phyloP scores from a whole-genome alignment of 441 rosid species.

The Viola pubescens region DNA sequence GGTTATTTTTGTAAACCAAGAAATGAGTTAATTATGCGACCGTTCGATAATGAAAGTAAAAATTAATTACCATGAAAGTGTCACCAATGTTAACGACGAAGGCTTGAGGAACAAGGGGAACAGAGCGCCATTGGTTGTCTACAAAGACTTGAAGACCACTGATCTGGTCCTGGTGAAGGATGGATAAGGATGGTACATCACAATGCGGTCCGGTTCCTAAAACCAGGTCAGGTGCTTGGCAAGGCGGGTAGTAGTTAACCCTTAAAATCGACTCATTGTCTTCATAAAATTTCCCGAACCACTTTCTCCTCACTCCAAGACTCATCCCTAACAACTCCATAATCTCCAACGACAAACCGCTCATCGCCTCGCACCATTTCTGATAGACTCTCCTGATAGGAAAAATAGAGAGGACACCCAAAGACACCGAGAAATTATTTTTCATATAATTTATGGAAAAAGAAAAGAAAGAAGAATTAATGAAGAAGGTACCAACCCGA shows the following conservation, averaged over 20 bases:
- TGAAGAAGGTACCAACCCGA: slow-evolving; percentile 27
- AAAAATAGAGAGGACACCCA: background rate
- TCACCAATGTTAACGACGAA: slow-evolving; percentile 26
- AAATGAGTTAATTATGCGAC: slow-evolving; percentile 17
- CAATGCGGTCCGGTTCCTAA: slow-evolving; percentile 54
- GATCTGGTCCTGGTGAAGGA: slow-evolving; percentile 47
- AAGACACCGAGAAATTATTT: background rate
- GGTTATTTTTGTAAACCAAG: background rate
- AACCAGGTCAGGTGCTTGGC: slow-evolving; percentile 28
- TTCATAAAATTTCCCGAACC: slow-evolving; percentile 31
- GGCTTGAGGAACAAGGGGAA: slow-evolving; percentile 37
- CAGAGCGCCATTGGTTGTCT: slow-evolving; percentile 28
- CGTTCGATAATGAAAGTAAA: slow-evolving; percentile 37
- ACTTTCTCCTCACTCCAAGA: slow-evolving; percentile 30
- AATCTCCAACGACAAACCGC: slow-evolving; percentile 21
- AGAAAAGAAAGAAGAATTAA: too few species aligned
- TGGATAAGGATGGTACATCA: slow-evolving; percentile 43
- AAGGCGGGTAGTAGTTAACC: slow-evolving; percentile 43
- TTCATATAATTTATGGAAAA: too few species aligned
- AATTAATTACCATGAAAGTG: too few species aligned
- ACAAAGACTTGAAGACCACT: slow-evolving; percentile 49
- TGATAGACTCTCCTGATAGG: slow-evolving; percentile 31
- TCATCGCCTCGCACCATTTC: slow-evolving; percentile 41
- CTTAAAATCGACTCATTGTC: slow-evolving; percentile 32
- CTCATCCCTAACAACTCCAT: slow-evolving; percentile 44